Evolutionary conservation across 352 stramenopile genomes (phyloP), one percentile per base, ranked within the genome.

Genomic region (Globisporangium uncinulatum): DNA sequence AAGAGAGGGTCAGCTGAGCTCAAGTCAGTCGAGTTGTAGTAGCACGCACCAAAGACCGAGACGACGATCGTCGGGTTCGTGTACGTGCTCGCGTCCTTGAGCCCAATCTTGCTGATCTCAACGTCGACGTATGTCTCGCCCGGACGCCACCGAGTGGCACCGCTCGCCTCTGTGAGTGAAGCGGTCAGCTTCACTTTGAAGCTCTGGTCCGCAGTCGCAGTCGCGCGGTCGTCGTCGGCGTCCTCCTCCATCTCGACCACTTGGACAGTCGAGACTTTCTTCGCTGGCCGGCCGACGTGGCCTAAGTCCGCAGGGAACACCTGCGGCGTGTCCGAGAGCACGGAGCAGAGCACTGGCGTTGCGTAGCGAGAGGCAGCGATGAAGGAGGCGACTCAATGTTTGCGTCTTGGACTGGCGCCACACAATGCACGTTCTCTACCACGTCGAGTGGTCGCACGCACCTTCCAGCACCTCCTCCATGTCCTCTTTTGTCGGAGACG

Each of bases 11-110:
- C 6, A 46, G 41, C 10, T 46, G 15, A 11, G 41, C 39, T 21
- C 41, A 19, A 6, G 11, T 3, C 15, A 47, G 24, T 29, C 24
- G 24, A 29, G 24, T 29, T 29, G 24, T 29, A 29, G 24, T 29
- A 29, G 37, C 15, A 14, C 63, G 57, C 48, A 83, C 73, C 69
- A 55, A 80, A 75, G 53, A 88, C 69, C 4, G 79, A 87, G 48
- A 90, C 71, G 13, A 81, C 63, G 48, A 90, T 63, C 2, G 74
- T 87, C 36, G 79, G 79, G 24, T 87, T 87, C 34, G 79, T 69
- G 54, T 90, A 88, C 15, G 52, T 53, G 6, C 51, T 57, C n/a
- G 74, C 79, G 63, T 90, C 75, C 46, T 90, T 90, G 53, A 90
- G 64, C 0, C 79, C 79, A 54, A 90, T 78, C 24, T 77, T 73